A percentile compares a stretch with the other conserved stretches of the same genome.
These are phyloP conservation scores for Prunus mongolica DNA, from an alignment of 306 rosid species.

Conservation along the genomic window DNA sequence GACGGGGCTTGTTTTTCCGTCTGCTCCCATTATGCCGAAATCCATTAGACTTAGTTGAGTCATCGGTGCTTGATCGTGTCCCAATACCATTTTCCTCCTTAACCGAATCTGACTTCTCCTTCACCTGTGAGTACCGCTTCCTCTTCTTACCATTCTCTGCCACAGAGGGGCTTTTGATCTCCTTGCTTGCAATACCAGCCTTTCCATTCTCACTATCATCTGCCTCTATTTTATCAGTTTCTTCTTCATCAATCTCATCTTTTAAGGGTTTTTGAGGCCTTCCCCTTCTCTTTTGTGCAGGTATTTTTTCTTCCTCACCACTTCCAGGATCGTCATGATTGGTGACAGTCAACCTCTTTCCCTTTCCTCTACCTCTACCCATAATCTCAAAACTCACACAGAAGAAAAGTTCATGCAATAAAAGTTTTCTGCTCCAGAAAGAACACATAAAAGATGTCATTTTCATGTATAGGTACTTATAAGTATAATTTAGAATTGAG, in stretches of 20 bases:
- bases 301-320: constrained; percentile 52
- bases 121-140: constrained; percentile 36
- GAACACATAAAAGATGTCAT: constrained; percentile 9
- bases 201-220: constrained; percentile 36
- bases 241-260: constrained; percentile 48
- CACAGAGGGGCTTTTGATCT: constrained; percentile 26
- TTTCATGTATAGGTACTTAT: not conserved
- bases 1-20: constrained; percentile 77
- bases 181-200: constrained; percentile 26
- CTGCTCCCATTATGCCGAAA: constrained; percentile 86
- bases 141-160: constrained; percentile 51
- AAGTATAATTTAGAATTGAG: not conserved
- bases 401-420: constrained; percentile 45
- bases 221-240: constrained; percentile 35
- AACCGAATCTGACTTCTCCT: constrained; percentile 38
- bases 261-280: constrained; percentile 49
- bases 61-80: constrained; percentile 33
- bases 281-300: constrained; percentile 50
- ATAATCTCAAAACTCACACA: constrained; percentile 37
- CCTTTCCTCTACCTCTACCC: constrained; percentile 60
- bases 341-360: constrained; percentile 37
- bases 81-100: constrained; percentile 42
- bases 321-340: constrained; percentile 50
- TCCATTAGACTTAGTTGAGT: constrained; percentile 44
- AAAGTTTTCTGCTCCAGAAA: constrained; percentile 34